Conservation (phyloP, 2,329 filamentous ascomycete species). For the Scytalidium sp. region DNA sequence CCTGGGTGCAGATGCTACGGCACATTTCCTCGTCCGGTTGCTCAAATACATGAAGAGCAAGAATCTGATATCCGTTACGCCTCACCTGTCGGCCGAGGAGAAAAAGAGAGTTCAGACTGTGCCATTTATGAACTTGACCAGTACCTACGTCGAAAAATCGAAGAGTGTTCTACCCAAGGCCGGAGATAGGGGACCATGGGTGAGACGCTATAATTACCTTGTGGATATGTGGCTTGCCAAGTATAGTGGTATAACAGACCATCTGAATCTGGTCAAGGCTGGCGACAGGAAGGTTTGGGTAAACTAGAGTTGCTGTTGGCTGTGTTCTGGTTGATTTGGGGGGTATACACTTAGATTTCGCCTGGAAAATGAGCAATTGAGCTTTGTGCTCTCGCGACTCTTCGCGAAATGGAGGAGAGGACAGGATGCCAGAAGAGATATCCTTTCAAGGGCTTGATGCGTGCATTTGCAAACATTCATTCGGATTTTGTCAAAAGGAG, state of each 20-base stretch:
- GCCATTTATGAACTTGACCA: conserved; percentile 10
- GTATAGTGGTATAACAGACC: conserved; percentile 21
- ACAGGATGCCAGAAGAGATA: too few species aligned
- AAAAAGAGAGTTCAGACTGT: conserved; percentile 8
- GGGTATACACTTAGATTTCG: too few species aligned
- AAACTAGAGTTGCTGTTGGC: too few species aligned
- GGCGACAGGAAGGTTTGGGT: neutral
- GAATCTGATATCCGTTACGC: neutral
- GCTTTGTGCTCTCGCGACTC: too few species aligned
- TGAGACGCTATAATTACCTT: conserved; percentile 24
- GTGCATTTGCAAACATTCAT: too few species aligned
- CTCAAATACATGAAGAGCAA: conserved; percentile 23
- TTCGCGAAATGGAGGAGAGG: too few species aligned
- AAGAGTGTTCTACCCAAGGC: conserved; percentile 11
- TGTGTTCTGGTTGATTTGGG: too few species aligned
- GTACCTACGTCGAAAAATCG: conserved; percentile 12
- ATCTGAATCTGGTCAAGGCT: conserved; percentile 7
- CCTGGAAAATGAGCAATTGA: too few species aligned
- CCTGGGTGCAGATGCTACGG: conserved; percentile 49
- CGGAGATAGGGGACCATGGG: conserved; percentile 24
- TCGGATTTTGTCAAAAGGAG: too few species aligned
- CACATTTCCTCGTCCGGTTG: conserved; percentile 20
- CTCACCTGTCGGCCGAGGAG: conserved; percentile 33
- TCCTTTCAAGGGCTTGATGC: too few species aligned
- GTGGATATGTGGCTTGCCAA: conserved; percentile 23